A percentile compares a stretch with the other conserved stretches of the same genome.
These are phyloP conservation scores for Leucoagaricus sp. DNA, from an alignment of 1,284 basidiomycete genomes.

Conservation along the genomic window DNA sequence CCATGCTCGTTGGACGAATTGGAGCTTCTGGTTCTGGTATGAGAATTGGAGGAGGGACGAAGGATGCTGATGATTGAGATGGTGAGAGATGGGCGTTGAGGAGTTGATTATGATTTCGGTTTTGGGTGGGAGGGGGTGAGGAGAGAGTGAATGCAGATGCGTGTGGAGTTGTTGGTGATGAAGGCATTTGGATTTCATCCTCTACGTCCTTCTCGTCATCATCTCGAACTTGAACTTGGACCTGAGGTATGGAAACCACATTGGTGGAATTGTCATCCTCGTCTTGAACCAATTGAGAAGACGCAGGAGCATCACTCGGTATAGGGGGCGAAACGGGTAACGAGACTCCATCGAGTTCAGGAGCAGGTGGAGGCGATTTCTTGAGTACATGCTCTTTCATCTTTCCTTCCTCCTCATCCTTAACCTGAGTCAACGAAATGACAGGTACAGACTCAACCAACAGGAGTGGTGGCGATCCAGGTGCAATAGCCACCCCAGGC, in stretches of 20 bases:
- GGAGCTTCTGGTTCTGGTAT: too few relatives aligned
- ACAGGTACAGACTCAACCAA: neutral
- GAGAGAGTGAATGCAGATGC: neutral
- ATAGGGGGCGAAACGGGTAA: neutral
- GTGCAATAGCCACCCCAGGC: neutral
- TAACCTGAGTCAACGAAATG: neutral
- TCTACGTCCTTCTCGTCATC: neutral
- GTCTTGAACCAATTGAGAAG: neutral
- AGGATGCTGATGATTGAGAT: neutral
- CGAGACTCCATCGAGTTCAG: neutral
- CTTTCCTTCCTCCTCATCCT: neutral
- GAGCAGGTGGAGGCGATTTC: neutral
- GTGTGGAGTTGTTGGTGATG: slow-evolving; percentile 3
- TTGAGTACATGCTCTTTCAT: neutral
- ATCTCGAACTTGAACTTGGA: neutral
- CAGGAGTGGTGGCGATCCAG: neutral
- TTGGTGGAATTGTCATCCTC: neutral
- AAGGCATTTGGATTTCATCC: neutral
- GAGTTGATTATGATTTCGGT: neutral
- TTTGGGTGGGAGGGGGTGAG: neutral
- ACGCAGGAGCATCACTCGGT: neutral
- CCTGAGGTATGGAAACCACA: too few relatives aligned
- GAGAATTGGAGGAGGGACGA: too few relatives aligned
- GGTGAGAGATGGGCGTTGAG: neutral
- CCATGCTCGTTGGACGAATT: too few relatives aligned